Base-by-base conservation (phyloP, 2,329 filamentous ascomycete species). In the Pseudogymnoascus sp. region DNA sequence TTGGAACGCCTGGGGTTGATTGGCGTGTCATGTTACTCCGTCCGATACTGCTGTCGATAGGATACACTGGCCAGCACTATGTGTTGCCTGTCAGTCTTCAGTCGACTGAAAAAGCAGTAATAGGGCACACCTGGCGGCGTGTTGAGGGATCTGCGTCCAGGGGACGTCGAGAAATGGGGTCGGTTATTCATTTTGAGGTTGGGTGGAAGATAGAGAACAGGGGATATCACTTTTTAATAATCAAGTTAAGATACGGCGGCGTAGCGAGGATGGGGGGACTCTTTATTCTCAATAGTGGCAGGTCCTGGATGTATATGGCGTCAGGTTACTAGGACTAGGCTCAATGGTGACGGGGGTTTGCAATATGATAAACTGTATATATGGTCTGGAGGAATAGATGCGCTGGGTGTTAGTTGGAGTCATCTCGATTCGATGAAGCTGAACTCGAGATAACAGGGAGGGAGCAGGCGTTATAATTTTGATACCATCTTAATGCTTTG, bases 151-250 rank as follows among this genome's bases (percentile, higher is more conserved):
- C 28, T 21, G 49, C 49, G 49, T 55, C 49, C 28, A 55, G 16
- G 49, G 28, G 49, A 33, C 49, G 28, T 25, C 49, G 49, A 55
- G 28, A 55, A 33, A 12, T 55, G 18, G 2, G 18, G 28, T 55
- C 16, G 45, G 25, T 55, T 16, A 55, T 55, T 35, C 49, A 55
- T 18, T 55, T 55, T 4, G 25, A 12, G 45, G 49, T 14, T 5
- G 28, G 16, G 25, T 33, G 9, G 28, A 55, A 33, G 9, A 35
- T 55, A 55, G 28, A 21, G 49, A 33, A 35, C 49, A 18, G 2
- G 25, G 49, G n/a, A 55, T 55, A 55, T 18, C 28, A 55, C 49
- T 55, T 55, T 55, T 55, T 55, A 55, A 55, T 55, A 55, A 55
- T 55, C 28, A 18, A 8, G 16, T 7, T 21, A 33, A 52, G 28